Evolutionary conservation across 2,329 filamentous ascomycete species (phyloP).

Genomic region (Diplocarpon rosae): DNA sequence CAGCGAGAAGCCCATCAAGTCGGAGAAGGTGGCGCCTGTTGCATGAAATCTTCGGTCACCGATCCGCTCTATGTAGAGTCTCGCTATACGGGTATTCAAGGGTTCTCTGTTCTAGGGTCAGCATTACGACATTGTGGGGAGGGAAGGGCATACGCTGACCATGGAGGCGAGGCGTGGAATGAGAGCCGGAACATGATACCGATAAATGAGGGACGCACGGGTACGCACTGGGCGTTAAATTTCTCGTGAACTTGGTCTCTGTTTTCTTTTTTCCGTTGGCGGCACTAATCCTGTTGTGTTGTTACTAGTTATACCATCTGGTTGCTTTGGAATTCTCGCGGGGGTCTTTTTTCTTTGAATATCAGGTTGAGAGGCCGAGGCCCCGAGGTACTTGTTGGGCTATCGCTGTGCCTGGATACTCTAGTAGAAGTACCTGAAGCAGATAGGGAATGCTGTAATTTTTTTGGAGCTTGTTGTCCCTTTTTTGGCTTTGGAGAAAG

Average conservation of each 20-base stretch:
- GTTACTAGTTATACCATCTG: slow-evolving; percentile 1
- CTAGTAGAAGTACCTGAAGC: too few species aligned
- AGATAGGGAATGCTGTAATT: too few species aligned
- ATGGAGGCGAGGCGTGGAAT: background rate
- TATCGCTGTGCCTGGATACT: background rate
- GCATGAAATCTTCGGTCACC: background rate
- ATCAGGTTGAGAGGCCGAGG: background rate
- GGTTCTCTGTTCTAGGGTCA: background rate
- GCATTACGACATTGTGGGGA: background rate
- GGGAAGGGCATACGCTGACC: background rate
- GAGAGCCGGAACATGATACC: background rate
- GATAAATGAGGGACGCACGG: background rate
- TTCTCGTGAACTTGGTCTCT: background rate
- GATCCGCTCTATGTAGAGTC: background rate
- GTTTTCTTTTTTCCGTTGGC: background rate
- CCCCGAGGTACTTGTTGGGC: background rate
- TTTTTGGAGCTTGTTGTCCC: too few species aligned
- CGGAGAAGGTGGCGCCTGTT: slow-evolving; percentile 8
- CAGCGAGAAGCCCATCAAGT: slow-evolving; percentile 4
- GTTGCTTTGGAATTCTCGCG: background rate
- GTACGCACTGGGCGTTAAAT: slow-evolving; percentile 4
- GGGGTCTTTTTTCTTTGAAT: background rate
- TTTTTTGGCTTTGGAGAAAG: too few species aligned
- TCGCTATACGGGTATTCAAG: background rate
- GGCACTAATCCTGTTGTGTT: slow-evolving; percentile 1